Conservation (phyloP, 345 rosid genomes). For the Gossypium bickii region DNA sequence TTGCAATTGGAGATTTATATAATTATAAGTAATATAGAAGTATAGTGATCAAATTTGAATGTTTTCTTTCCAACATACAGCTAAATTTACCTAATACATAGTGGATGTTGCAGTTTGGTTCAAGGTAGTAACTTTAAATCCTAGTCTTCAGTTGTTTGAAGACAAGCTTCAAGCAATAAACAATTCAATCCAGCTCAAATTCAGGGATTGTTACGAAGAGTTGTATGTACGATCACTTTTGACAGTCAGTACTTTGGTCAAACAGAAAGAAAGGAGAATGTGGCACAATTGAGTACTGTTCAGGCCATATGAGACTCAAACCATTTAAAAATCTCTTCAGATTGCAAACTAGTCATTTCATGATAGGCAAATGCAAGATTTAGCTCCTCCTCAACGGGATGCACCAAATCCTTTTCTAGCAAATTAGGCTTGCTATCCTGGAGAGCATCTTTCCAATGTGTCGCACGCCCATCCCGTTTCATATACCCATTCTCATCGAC, state of each 20-base stretch:
- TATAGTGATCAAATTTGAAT: background rate
- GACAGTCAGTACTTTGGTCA: background rate
- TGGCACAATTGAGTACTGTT: slow-evolving; percentile 5
- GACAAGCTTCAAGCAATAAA: background rate
- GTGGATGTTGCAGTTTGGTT: background rate
- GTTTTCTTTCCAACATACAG: background rate
- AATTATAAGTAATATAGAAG: background rate
- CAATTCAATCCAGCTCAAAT: background rate
- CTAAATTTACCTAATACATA: background rate
- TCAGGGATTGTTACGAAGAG: background rate
- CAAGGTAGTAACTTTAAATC: background rate
- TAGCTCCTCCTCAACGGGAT: slow-evolving; percentile 79
- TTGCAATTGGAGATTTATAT: background rate
- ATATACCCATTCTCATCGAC: slow-evolving; percentile 64
- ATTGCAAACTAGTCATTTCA: slow-evolving; percentile 91
- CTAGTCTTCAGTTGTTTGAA: background rate
- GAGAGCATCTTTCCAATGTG: slow-evolving; percentile 61
- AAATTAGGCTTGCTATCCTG: slow-evolving; percentile 23
- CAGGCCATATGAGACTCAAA: slow-evolving; percentile 72
- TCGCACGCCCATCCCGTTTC: slow-evolving; percentile 72
- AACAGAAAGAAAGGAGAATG: background rate
- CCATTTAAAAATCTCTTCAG: slow-evolving; percentile 81
- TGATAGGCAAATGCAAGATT: slow-evolving; percentile 91
- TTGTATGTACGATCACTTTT: background rate
- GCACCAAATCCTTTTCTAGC: slow-evolving; percentile 47